Evolutionary conservation across 2,329 filamentous ascomycete genomes (phyloP).

Genomic region (Epichloe aotearoae): DNA sequence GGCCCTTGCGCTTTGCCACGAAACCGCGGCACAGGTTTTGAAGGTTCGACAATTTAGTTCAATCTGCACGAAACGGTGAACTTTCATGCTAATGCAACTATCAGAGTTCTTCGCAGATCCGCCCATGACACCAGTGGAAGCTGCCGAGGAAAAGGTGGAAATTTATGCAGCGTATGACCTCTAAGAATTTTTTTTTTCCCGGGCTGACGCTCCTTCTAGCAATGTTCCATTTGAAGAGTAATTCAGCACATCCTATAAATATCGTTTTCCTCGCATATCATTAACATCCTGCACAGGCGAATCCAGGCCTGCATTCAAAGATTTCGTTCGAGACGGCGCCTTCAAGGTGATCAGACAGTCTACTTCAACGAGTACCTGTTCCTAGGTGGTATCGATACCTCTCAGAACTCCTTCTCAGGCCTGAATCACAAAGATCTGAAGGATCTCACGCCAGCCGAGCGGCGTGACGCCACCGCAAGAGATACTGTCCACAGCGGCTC

Average conservation of each 20-base stretch:
- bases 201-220: background rate
- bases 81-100: background rate
- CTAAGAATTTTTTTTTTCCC: background rate
- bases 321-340: constrained; percentile 63
- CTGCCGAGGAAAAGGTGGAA: constrained; percentile 45
- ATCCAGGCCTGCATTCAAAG: constrained; percentile 78
- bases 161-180: constrained; percentile 52
- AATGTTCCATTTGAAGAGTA: constrained; percentile 44
- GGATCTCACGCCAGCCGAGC: constrained; percentile 45
- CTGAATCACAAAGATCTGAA: constrained; percentile 41
- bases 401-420: constrained; percentile 44
- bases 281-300: constrained; percentile 36
- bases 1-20: constrained; percentile 29
- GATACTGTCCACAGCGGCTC: constrained; percentile 41
- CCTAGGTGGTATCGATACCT: constrained; percentile 65
- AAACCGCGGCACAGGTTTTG: constrained; percentile 51
- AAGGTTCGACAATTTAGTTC: constrained; percentile 32
- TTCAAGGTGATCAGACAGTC: constrained; percentile 46
- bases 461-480: constrained; percentile 49
- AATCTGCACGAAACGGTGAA: background rate
- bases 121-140: constrained; percentile 59
- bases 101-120: constrained; percentile 65
- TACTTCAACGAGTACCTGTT: constrained; percentile 71
- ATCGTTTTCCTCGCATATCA: background rate
- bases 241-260: background rate